phyloP scores from a whole-genome alignment of 192 early-diverging fungal species.

The Diversispora eburnea region DNA sequence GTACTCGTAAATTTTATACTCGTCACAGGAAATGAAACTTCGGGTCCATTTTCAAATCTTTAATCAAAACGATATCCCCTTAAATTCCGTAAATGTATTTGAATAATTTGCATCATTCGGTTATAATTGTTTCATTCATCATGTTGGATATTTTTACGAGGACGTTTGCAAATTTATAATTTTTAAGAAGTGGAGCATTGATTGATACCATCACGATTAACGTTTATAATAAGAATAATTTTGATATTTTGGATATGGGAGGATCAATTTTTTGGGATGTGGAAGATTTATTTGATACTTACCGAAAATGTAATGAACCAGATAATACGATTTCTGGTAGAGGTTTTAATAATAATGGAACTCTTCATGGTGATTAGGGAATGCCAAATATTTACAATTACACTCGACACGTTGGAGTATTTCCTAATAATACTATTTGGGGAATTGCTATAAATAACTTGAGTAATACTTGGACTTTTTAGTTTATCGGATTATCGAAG shows the following conservation, averaged over 20 bases:
- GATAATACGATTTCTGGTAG: background rate
- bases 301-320: background rate
- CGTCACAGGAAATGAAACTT: background rate
- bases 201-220: too few species aligned
- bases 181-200: background rate
- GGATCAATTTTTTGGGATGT: background rate
- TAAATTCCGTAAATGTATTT: background rate
- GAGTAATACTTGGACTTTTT: background rate
- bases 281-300: background rate
- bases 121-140: slow-evolving; percentile 7
- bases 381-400: background rate
- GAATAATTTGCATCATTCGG: background rate
- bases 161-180: background rate
- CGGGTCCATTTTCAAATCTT: slow-evolving; percentile 1
- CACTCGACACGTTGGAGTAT: background rate
- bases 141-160: background rate
- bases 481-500: background rate
- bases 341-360: background rate
- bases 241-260: background rate
- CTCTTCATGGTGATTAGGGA: background rate
- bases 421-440: slow-evolving; percentile 7
- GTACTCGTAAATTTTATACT: background rate
- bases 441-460: background rate
- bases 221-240: background rate
- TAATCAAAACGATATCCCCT: background rate